Percentiles rank a stretch among this genome's conserved stretches.
Evolutionary conservation across 106 monocot genomes (phyloP).

Genomic region (Dactylorhiza incarnata): DNA sequence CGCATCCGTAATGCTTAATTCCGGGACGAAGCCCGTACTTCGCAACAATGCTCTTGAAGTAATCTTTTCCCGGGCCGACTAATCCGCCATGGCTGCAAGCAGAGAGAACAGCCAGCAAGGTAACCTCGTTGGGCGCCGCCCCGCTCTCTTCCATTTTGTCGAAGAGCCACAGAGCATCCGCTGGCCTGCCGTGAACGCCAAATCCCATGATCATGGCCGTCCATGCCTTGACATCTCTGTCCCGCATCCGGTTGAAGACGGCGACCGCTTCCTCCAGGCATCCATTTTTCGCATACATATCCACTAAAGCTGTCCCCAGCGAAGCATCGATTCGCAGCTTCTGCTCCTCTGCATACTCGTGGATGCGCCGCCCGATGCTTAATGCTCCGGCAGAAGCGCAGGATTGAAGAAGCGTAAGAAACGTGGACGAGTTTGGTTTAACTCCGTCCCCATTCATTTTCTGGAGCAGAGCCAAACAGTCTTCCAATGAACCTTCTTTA

Average conservation of each 20-base stretch:
- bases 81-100: slow-evolving; percentile 49
- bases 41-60: slow-evolving; percentile 28
- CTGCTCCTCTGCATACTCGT: slow-evolving; percentile 13
- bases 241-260: slow-evolving; percentile 28
- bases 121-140: slow-evolving; percentile 37
- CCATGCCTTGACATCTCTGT: slow-evolving; percentile 48
- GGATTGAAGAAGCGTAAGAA: slow-evolving; percentile 28
- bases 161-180: slow-evolving; percentile 28
- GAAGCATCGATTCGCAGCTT: slow-evolving; percentile 15
- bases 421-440: slow-evolving; percentile 26
- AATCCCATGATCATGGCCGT: slow-evolving; percentile 46
- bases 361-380: slow-evolving; percentile 24
- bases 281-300: slow-evolving; percentile 53
- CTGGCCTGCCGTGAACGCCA: slow-evolving; percentile 25
- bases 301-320: slow-evolving; percentile 43
- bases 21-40: slow-evolving; percentile 16
- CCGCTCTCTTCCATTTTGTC: slow-evolving; percentile 31
- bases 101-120: slow-evolving; percentile 36
- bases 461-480: slow-evolving; percentile 30
- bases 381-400: slow-evolving; percentile 40
- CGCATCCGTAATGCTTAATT: slow-evolving; percentile 49
- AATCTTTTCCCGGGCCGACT: slow-evolving; percentile 23
- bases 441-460: slow-evolving; percentile 32
- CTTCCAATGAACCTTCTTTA: slow-evolving; percentile 19
- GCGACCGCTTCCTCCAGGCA: slow-evolving; percentile 21